Evolutionary conservation across 164 flowering plant species (phyloP).

Genomic region (Tetracentron sinense): DNA sequence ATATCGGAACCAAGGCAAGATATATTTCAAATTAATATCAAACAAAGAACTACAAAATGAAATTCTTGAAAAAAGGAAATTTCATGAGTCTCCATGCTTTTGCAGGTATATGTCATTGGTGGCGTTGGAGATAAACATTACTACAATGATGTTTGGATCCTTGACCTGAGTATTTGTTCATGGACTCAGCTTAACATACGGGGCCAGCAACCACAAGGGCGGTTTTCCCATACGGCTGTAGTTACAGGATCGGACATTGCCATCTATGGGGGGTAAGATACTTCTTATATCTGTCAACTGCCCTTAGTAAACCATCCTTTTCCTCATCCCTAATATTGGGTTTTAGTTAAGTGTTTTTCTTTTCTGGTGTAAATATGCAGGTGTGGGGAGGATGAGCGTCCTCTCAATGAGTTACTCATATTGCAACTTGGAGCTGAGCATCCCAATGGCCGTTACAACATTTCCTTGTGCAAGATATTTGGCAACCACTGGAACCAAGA

Average conservation of each 20-base stretch:
- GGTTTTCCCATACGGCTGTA: conserved; percentile 89
- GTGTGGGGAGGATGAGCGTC: conserved; percentile 96
- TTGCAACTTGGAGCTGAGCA: conserved; percentile 66
- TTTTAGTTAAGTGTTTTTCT: too few species aligned
- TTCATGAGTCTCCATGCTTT: neutral
- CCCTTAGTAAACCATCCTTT: neutral
- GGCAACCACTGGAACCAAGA: conserved; percentile 55
- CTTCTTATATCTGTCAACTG: neutral
- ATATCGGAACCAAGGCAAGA: conserved; percentile 68
- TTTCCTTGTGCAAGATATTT: conserved; percentile 55
- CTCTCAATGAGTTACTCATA: conserved; percentile 70
- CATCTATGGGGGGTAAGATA: conserved; percentile 86
- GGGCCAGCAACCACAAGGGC: conserved; percentile 84
- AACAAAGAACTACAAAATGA: neutral
- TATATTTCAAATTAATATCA: neutral
- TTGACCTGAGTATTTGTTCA: conserved; percentile 48
- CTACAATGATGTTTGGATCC: conserved; percentile 83
- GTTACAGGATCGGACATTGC: conserved; percentile 56
- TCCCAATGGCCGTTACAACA: conserved; percentile 55
- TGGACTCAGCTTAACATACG: conserved; percentile 65
- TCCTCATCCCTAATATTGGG: neutral
- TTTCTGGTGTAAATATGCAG: conserved; percentile 30
- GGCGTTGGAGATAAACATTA: conserved; percentile 92
- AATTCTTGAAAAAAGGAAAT: neutral
- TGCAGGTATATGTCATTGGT: conserved; percentile 78